Conservation (phyloP, 129 eudicot species). For the Calendula officinalis region DNA sequence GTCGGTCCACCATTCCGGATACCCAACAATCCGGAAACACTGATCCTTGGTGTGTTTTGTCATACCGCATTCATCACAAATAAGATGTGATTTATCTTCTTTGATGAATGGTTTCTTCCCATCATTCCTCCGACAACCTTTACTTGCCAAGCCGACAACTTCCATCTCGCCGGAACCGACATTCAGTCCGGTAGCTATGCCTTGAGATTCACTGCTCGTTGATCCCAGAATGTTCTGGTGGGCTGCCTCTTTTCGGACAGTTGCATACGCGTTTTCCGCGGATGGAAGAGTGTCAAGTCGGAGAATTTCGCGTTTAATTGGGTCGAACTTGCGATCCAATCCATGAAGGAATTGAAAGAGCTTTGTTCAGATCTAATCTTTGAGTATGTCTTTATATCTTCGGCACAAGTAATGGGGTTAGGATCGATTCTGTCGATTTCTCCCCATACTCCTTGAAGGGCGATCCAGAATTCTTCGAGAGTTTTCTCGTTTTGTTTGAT, state of each 20-base stretch:
- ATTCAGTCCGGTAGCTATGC: not conserved
- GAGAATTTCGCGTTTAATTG: slow-evolving; percentile 1
- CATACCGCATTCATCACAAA: too few species aligned
- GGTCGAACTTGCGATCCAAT: not conserved
- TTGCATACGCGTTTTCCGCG: not conserved
- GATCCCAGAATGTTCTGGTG: not conserved
- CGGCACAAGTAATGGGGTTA: not conserved
- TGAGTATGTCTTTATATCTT: not conserved
- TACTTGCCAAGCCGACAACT: not conserved
- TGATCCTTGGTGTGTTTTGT: too few species aligned
- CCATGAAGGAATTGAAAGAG: not conserved
- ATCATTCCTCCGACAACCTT: not conserved
- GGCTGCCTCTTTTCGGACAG: not conserved
- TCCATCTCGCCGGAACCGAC: not conserved
- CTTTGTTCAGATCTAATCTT: not conserved
- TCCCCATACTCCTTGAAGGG: too few species aligned
- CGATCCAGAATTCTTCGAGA: not conserved
- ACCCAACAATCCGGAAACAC: too few species aligned
- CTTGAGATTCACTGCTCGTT: not conserved
- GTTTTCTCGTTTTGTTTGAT: not conserved
- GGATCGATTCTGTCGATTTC: not conserved
- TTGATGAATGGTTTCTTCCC: not conserved
- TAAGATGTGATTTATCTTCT: not conserved
- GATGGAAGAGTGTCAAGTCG: not conserved
- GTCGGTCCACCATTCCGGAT: not conserved